Evolutionary conservation across 805 yeast species (phyloP).

Genomic region (Hanseniaspora hatyaiensis): DNA sequence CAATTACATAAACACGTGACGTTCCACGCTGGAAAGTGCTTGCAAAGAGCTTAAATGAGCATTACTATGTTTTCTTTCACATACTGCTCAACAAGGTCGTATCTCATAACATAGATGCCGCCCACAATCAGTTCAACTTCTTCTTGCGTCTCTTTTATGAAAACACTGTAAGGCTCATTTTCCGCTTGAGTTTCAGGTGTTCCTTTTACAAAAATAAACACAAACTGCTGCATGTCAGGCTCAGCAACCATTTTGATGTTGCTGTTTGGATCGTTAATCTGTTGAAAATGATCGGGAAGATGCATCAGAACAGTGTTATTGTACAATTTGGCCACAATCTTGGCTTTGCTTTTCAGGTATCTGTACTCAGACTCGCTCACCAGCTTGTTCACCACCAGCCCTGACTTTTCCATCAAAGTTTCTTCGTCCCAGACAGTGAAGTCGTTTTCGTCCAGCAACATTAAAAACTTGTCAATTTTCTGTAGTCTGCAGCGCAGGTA

Average conservation of each 20-base stretch:
- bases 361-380: conserved; percentile 50
- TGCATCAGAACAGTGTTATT: conserved; percentile 52
- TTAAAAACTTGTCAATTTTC: conserved; percentile 61
- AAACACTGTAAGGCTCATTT: conserved; percentile 28
- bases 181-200: conserved; percentile 17
- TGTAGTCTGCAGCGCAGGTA: conserved; percentile 66
- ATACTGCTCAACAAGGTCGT: conserved; percentile 39
- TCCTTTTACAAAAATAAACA: conserved; percentile 41
- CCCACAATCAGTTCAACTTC: conserved; percentile 46
- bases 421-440: conserved; percentile 26
- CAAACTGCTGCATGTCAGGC: conserved; percentile 69
- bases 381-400: conserved; percentile 21
- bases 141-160: conserved; percentile 38
- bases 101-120: conserved; percentile 68
- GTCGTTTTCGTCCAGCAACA: conserved; percentile 34
- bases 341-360: conserved; percentile 60
- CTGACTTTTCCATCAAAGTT: conserved; percentile 25
- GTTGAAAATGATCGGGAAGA: conserved; percentile 58
- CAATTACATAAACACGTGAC: no score
- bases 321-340: conserved; percentile 52
- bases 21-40: no score
- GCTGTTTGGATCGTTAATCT: conserved; percentile 63
- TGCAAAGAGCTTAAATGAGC: conserved; percentile 29
- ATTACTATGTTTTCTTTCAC: conserved; percentile 35
- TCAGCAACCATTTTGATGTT: conserved; percentile 62